A percentile compares a stretch with the other conserved stretches of the same genome.
Evolutionary conservation across 192 early-diverging fungal species (phyloP).

Genomic region (Phlyctochytrium arcticum): DNA sequence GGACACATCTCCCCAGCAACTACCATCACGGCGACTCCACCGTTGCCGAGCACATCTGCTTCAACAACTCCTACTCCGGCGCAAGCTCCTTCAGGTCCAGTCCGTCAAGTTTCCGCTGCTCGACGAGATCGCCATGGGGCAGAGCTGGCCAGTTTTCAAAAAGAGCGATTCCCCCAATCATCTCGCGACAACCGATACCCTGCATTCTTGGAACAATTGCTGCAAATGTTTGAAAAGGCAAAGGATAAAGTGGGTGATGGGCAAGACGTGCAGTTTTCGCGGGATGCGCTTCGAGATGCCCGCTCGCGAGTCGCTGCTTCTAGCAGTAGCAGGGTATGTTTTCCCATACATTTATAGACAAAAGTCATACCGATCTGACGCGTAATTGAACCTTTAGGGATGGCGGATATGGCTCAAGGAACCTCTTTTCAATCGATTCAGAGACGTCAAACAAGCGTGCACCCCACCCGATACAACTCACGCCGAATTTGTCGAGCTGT

Average conservation of each 20-base stretch:
- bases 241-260: conserved; percentile 6
- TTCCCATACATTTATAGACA: neutral
- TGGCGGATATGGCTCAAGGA: conserved; percentile 32
- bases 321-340: conserved; percentile 2
- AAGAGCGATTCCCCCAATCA: conserved; percentile 20
- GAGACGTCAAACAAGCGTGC: conserved; percentile 20
- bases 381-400: conserved; percentile 2
- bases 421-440: conserved; percentile 20
- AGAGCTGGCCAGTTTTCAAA: conserved; percentile 20
- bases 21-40: neutral
- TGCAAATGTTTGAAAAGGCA: conserved; percentile 13
- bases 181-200: conserved; percentile 29
- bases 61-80: no score
- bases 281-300: conserved; percentile 8
- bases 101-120: neutral
- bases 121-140: conserved; percentile 22
- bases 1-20: no score
- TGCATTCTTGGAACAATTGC: conserved; percentile 21
- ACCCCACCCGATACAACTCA: conserved; percentile 27
- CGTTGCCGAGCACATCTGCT: neutral
- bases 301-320: conserved; percentile 8
- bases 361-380: no score
- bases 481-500: conserved; percentile 26
- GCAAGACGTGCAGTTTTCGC: conserved; percentile 11
- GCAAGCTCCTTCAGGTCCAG: no score